Base-by-base conservation (phyloP, 768 basidiomycete species). In the Dendrothele bispora region DNA sequence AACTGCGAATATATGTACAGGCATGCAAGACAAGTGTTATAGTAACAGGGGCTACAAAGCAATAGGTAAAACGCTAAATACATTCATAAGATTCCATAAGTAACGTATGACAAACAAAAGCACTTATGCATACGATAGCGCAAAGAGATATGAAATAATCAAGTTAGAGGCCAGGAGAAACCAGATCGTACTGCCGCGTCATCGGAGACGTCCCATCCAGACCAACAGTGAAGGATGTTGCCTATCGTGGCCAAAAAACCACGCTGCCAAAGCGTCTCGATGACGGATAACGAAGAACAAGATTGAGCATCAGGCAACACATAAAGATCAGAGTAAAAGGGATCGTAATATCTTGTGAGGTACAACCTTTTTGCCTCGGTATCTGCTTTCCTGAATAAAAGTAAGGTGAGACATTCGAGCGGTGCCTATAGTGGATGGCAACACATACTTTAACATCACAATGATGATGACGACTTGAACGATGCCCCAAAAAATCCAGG, bases 281-380 rank as follows among this genome's bases (percentile, higher is more conserved):
- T 61, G 11, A 70, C 61, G 47, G 73, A 68, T 59, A 62, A 53
- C 57, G 61, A 57, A 66, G 69, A 43, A 61, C 60, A 50, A 67
- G 65, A 63, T 75, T 40, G 27, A 14, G 38, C 68, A 26, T 73
- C 73, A 54, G 70, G 72, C 47, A 65, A 70, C 48, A 62, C 61
- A 66, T 72, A 77, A 44, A 88, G 73, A 57, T 88, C 83, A 14
- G 85, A 83, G 60, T 86, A 79, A 66, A 87, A 81, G 48, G 88
- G 84, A 60, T 91, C 87, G 57, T 85, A 88, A 55, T 88, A 90
- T 49, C 78, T 83, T 51, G 82, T 85, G 56, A 88, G 71, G 64
- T 87, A 90, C 25, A 81, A 67, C 20, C 78, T 70, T 57, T 63
- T 72, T 37, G 84, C 79, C 39, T 70, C 73, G 25, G 63, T 61